phyloP scores from a whole-genome alignment of 805 yeast genomes.

The Candida broadrunensis region DNA sequence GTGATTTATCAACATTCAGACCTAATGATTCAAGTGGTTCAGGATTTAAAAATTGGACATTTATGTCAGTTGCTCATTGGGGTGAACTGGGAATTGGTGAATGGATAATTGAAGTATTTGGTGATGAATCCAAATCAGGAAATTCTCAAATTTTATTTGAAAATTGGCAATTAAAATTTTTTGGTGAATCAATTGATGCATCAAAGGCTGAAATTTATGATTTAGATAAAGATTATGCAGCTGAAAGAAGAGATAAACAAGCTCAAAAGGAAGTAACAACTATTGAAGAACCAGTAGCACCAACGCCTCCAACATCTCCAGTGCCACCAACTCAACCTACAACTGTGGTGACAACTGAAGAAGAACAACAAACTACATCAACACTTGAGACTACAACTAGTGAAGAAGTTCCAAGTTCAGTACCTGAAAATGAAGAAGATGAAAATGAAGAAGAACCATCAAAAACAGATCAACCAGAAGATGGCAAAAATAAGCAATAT shows the following conservation, averaged over 20 bases:
- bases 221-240: constrained; percentile 46
- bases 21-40: constrained; percentile 48
- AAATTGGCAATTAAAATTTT: constrained; percentile 75
- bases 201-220: constrained; percentile 57
- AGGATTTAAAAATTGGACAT: constrained; percentile 83
- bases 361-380: constrained; percentile 4
- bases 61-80: constrained; percentile 99
- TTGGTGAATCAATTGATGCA: constrained; percentile 76
- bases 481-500: constrained; percentile 35
- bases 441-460: neutral
- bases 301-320: constrained; percentile 1
- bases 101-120: constrained; percentile 70
- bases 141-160: constrained; percentile 40
- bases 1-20: constrained; percentile 72
- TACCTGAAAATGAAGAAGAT: neutral
- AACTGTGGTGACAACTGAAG: constrained; percentile 2
- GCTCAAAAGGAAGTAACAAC: constrained; percentile 4
- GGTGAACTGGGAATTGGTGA: constrained; percentile 78
- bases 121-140: constrained; percentile 32
- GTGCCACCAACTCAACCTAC: neutral
- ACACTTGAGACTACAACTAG: constrained; percentile 2
- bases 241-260: constrained; percentile 28
- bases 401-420: neutral
- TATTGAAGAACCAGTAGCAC: neutral
- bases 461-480: constrained; percentile 14